Percentiles rank a stretch among this genome's conserved stretches.
Evolutionary conservation across 179 eudicot species (phyloP).

Genomic region (Beta lomatogona): DNA sequence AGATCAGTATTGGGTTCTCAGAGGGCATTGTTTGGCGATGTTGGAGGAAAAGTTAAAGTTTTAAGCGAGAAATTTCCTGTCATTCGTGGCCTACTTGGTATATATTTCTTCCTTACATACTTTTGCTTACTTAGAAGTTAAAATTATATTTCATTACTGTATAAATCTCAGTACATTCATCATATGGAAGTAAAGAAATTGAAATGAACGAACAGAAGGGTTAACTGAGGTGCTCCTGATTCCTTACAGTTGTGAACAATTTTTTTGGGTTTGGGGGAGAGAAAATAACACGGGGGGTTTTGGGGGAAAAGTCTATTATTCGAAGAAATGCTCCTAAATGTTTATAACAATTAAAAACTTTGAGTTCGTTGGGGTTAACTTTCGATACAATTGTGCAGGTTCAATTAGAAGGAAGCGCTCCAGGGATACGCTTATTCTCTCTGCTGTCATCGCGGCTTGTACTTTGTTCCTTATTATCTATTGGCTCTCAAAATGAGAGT

Average conservation of each 20-base stretch:
- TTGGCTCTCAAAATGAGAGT: conserved; percentile 85
- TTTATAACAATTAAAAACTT: too few species aligned
- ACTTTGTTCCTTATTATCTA: conserved; percentile 84
- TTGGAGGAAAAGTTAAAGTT: conserved; percentile 85
- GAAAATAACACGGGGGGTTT: too few species aligned
- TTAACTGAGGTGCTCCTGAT: neutral
- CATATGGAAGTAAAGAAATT: neutral
- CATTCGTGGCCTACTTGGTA: conserved; percentile 91
- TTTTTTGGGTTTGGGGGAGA: too few species aligned
- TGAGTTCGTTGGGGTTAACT: neutral
- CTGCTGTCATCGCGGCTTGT: conserved; percentile 91
- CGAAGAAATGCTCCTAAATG: too few species aligned
- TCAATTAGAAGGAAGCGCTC: conserved; percentile 81
- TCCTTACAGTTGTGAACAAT: too few species aligned
- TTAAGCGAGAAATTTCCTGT: conserved; percentile 88
- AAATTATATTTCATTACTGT: neutral
- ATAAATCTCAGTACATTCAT: neutral
- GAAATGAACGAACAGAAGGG: neutral
- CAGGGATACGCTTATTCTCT: conserved; percentile 83
- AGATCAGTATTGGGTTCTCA: conserved; percentile 85
- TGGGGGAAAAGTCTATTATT: too few species aligned
- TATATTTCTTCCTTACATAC: neutral
- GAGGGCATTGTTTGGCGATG: conserved; percentile 78
- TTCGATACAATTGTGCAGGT: conserved; percentile 46
- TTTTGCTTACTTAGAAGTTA: conserved; percentile 4